Base-by-base conservation (phyloP, 2,329 filamentous ascomycete species). In the Fusarium sp. region DNA sequence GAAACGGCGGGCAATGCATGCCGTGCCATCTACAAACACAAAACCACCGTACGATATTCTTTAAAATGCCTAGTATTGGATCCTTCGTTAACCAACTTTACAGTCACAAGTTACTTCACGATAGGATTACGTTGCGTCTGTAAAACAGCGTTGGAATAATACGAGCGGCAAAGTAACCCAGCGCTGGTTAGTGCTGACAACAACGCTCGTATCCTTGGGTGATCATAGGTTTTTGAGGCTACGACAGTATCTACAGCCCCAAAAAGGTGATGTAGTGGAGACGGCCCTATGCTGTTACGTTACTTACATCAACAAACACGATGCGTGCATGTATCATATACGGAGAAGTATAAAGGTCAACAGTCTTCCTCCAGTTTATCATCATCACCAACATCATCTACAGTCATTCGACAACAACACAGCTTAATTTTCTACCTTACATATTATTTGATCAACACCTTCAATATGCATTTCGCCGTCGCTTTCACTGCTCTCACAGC, bases 401-500 rank as follows among this genome's bases (percentile, higher is more conserved):
- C 12, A 55, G 37, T 12, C 7, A 1, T 45, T 8, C 11, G 14
- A 11, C n/a, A 27, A 30, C 12, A 48, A n/a, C 14, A 23, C 4
- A 34, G 2, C n/a, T n/a, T 27, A 11, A 28, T 25, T 14, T 13
- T 6, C 11, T 10, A 7, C 7, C 9, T 32, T 16, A 12, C 16
- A 21, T 28, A 20, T 27, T 21, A 28, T 32, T 7, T 9, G 14
- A 37, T 37, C 18, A 18, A 14, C 8, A 34, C n/a, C 14, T 20
- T 9, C 25, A 66, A 46, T 2, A 66, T 67, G 63, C 63, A 50
- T 25, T 62, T 66, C 41, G 27, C 49, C 21, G 51, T 25, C 28
- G 25, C 43, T 12, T 16, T 66, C 32, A 50, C 63, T 2, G 23
- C 56, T 28, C 23, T 60, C 23, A 27, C 63, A 16, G 45, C 56